phyloP scores from a whole-genome alignment of 805 yeast genomes.

The Saccharomycopsis lassenensis region DNA sequence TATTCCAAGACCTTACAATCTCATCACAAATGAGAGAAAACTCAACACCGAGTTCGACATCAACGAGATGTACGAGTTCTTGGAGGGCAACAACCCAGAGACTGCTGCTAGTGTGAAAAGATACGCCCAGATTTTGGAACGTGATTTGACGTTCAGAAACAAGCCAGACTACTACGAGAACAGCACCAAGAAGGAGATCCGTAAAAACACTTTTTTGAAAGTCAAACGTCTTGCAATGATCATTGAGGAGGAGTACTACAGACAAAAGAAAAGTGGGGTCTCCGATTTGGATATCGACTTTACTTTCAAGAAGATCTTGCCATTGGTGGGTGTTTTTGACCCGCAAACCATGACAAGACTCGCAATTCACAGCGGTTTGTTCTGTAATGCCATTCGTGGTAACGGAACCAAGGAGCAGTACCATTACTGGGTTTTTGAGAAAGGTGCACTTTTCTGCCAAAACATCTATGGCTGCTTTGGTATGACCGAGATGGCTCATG shows the following conservation, averaged over 20 bases:
- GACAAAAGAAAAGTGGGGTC: slow-evolving; percentile 22
- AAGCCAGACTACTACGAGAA: slow-evolving; percentile 14
- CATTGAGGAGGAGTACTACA: slow-evolving; percentile 3
- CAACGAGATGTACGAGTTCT: slow-evolving; percentile 23
- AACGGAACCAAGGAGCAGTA: slow-evolving; percentile 81
- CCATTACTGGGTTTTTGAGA: slow-evolving; percentile 66
- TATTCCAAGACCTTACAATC: slow-evolving; percentile 27
- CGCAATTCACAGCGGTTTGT: slow-evolving; percentile 83
- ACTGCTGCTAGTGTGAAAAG: slow-evolving; percentile 19
- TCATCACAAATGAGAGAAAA: slow-evolving; percentile 25
- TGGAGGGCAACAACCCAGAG: slow-evolving; percentile 22
- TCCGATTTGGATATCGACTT: slow-evolving; percentile 26
- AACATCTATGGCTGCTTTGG: slow-evolving; percentile 72
- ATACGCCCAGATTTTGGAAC: slow-evolving; percentile 10
- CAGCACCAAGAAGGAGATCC: slow-evolving; percentile 7
- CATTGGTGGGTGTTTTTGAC: slow-evolving; percentile 54
- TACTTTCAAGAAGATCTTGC: slow-evolving; percentile 45
- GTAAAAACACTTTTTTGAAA: slow-evolving; percentile 14
- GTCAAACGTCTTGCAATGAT: slow-evolving; percentile 12
- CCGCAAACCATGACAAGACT: slow-evolving; percentile 73
- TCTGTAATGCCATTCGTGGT: slow-evolving; percentile 71
- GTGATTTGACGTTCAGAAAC: slow-evolving; percentile 13
- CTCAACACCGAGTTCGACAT: slow-evolving; percentile 20
- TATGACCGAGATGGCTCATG: slow-evolving; percentile 91
- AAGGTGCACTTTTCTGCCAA: slow-evolving; percentile 49